Evolutionary conservation across 2,329 filamentous ascomycete species (phyloP).

Genomic region (Neofusicoccum sp.): DNA sequence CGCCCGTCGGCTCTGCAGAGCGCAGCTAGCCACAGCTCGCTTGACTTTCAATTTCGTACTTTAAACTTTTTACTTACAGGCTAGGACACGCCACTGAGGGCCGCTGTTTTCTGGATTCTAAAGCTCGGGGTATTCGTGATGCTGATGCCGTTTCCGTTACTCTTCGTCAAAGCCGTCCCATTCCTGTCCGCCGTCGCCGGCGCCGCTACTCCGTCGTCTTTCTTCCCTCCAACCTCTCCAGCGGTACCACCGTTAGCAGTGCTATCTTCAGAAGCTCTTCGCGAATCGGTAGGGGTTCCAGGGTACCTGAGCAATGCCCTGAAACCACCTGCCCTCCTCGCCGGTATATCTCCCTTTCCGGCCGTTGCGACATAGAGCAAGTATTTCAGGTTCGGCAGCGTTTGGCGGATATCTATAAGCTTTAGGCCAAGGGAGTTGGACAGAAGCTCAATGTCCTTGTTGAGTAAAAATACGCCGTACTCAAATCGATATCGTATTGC

Average conservation of each 20-base stretch:
- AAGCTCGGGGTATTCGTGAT: conserved; percentile 16
- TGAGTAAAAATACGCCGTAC: conserved; percentile 94
- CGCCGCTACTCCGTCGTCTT: background rate
- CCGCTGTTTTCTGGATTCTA: conserved; percentile 11
- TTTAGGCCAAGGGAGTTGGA: conserved; percentile 67
- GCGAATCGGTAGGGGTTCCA: conserved; percentile 12
- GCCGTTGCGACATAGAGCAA: conserved; percentile 87
- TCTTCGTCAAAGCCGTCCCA: background rate
- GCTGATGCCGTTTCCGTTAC: background rate
- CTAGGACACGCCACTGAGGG: conserved; percentile 14
- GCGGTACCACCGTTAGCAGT: conserved; percentile 12
- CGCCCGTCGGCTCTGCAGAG: background rate
- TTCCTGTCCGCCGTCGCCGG: background rate
- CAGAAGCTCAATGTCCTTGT: conserved; percentile 85
- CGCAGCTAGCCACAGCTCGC: background rate
- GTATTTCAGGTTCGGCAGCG: conserved; percentile 91
- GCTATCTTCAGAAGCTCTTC: conserved; percentile 10
- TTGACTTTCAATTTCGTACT: background rate
- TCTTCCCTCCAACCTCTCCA: conserved; percentile 15
- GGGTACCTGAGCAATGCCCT: conserved; percentile 30
- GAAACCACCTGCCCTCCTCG: conserved; percentile 40
- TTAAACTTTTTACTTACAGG: background rate
- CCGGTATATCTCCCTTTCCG: conserved; percentile 65
- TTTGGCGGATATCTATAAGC: conserved; percentile 88
- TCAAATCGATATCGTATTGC: conserved; percentile 87